Evolutionary conservation across 805 yeast genomes (phyloP).

Genomic region (Candida dendrica): DNA sequence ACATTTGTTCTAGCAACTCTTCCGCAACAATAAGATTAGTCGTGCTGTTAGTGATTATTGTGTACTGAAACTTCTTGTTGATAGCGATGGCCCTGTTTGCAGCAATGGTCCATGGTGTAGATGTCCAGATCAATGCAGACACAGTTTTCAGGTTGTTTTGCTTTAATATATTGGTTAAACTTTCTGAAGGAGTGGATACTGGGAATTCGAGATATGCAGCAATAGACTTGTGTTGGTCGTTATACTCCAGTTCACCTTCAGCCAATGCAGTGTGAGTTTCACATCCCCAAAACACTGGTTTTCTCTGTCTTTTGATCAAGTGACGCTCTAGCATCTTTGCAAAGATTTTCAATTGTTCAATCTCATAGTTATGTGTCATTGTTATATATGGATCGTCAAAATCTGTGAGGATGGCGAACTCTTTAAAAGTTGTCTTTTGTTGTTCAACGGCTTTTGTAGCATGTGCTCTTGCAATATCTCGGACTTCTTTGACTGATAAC

Average conservation of each 20-base stretch:
- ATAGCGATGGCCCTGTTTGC: conserved; percentile 81
- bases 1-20: conserved; percentile 35
- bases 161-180: conserved; percentile 4
- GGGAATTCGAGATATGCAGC: conserved; percentile 71
- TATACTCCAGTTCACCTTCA: conserved; percentile 92
- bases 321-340: conserved; percentile 55
- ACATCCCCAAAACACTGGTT: conserved; percentile 97
- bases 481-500: conserved; percentile 43
- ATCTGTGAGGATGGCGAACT: conserved; percentile 78
- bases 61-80: conserved; percentile 52
- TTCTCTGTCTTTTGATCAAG: conserved; percentile 73
- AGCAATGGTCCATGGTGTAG: conserved; percentile 96
- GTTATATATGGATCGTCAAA: conserved; percentile 73
- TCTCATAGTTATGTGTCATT: conserved; percentile 61
- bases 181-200: conserved; percentile 23
- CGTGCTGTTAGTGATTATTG: conserved; percentile 30
- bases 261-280: conserved; percentile 93
- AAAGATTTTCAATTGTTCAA: conserved; percentile 68
- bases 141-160: conserved; percentile 11
- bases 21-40: conserved; percentile 47
- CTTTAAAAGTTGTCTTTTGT: conserved; percentile 59
- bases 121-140: conserved; percentile 78
- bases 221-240: conserved; percentile 56
- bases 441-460: conserved; percentile 59
- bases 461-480: conserved; percentile 59